These are phyloP conservation scores for bread wheat (Triticum aestivum) DNA, from an alignment of 176 grass and related monocot genomes.

Conservation along the genomic window IWGSC_CS_RefSeq_v2.1 NC_057812.1:608553830-608554329, in stretches of 20 bases:
- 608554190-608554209: slow-evolving; percentile 16
- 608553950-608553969: slow-evolving; percentile 56
- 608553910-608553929: background rate
- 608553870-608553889: slow-evolving; percentile 80
- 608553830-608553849: slow-evolving; percentile 69
- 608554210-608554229: background rate
- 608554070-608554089: slow-evolving; percentile 77
- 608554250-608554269: slow-evolving; percentile 87
- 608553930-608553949: background rate
- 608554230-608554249: slow-evolving; percentile 90
- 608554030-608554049: slow-evolving; percentile 63
- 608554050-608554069: slow-evolving; percentile 86
- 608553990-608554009: slow-evolving; percentile 52
- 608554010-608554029: slow-evolving; percentile 88
- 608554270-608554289: slow-evolving; percentile 79
- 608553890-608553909: slow-evolving; percentile 61
- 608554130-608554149: background rate
- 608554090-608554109: slow-evolving; percentile 85
- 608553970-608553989: slow-evolving; percentile 86
- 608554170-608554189: background rate
- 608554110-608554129: background rate
- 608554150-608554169: background rate
- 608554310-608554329: background rate
- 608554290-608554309: slow-evolving; percentile 77
- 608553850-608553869: slow-evolving; percentile 63